These are phyloP conservation scores for Saccharomycopsis sp. DNA, from an alignment of 805 yeast species.

Conservation along the genomic window DNA sequence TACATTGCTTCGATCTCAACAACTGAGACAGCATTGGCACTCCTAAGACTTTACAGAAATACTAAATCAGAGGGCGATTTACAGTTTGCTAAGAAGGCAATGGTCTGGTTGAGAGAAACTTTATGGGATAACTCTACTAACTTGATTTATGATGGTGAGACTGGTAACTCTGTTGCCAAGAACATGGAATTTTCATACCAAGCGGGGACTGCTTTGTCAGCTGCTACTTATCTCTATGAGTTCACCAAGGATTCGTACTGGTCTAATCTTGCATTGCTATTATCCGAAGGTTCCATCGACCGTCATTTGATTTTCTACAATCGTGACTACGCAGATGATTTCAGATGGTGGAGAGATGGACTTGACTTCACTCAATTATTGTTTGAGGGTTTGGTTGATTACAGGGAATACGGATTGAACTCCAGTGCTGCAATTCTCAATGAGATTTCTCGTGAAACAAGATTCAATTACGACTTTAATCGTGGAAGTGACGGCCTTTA, in stretches of 20 bases:
- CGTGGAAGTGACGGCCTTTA: conserved; percentile 44
- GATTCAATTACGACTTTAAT: conserved; percentile 44
- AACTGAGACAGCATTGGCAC: conserved; percentile 59
- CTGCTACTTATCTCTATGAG: conserved; percentile 43
- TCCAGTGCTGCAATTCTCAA: conserved; percentile 36
- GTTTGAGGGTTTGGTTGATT: conserved; percentile 64
- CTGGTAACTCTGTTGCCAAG: conserved; percentile 35
- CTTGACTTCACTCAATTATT: conserved; percentile 58
- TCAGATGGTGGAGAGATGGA: conserved; percentile 56
- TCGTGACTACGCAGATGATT: conserved; percentile 40
- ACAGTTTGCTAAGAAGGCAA: conserved; percentile 52
- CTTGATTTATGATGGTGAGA: conserved; percentile 55
- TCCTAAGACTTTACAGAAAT: conserved; percentile 48
- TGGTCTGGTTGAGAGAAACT: conserved; percentile 48
- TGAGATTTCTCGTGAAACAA: conserved; percentile 42
- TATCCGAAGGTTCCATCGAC: conserved; percentile 54
- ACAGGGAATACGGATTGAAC: conserved; percentile 32
- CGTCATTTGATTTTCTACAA: conserved; percentile 53
- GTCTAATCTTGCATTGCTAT: conserved; percentile 28
- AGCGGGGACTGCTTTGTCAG: conserved; percentile 57
- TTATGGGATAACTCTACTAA: conserved; percentile 49
- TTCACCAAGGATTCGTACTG: conserved; percentile 47
- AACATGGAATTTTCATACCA: conserved; percentile 60
- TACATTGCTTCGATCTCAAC: conserved; percentile 63
- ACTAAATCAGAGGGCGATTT: conserved; percentile 42